Evolutionary conservation across 805 yeast species (phyloP).

Genomic region (Yarrowia sp.): DNA sequence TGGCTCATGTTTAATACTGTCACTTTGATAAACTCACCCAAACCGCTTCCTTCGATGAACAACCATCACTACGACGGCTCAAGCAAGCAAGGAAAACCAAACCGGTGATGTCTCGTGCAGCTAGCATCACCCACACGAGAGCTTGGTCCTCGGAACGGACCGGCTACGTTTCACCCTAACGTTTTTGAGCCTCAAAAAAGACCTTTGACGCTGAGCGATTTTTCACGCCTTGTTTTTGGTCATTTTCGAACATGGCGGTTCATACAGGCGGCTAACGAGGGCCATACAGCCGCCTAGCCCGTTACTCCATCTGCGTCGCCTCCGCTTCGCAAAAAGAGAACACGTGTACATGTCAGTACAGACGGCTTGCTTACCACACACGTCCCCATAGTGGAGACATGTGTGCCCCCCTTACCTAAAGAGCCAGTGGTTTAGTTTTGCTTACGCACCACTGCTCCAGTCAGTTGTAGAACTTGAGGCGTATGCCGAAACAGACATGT

Average conservation of each 20-base stretch:
- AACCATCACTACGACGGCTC: neutral
- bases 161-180: neutral
- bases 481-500: neutral
- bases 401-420: neutral
- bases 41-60: neutral
- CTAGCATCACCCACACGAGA: neutral
- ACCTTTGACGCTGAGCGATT: neutral
- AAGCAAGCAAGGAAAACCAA: too few species aligned
- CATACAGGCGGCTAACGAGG: too few species aligned
- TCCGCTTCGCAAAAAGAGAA: too few species aligned
- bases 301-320: neutral
- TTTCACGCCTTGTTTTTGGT: neutral
- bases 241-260: too few species aligned
- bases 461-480: neutral
- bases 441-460: slow-evolving; percentile 10
- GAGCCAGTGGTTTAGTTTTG: slow-evolving; percentile 12
- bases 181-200: neutral
- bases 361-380: neutral
- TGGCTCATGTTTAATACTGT: neutral
- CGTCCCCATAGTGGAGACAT: slow-evolving; percentile 11
- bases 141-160: neutral
- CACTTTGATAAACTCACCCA: neutral
- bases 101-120: neutral
- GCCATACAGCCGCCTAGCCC: too few species aligned
- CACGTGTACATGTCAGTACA: neutral